Evolutionary conservation across 495 filamentous ascomycete species (phyloP).

Genomic region (Xylaria scruposa): DNA sequence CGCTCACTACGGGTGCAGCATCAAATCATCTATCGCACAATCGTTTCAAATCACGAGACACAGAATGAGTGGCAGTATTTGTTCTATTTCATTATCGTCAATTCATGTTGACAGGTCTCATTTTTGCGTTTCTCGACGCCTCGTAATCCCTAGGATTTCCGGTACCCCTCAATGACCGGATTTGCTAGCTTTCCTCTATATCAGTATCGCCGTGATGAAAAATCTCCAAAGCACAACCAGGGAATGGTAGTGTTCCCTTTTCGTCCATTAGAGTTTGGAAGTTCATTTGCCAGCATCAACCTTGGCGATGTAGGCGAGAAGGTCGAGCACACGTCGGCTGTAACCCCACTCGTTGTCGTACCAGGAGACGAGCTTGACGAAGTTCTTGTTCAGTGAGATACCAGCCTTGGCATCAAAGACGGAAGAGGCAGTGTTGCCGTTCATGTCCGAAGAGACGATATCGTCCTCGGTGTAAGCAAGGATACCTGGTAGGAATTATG

Average conservation of each 20-base stretch:
- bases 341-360: conserved; percentile 93
- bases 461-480: conserved; percentile 97
- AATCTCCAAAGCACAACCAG: neutral
- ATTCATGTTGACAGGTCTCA: conserved; percentile 20
- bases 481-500: conserved; percentile 62
- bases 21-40: neutral
- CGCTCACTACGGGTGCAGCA: neutral
- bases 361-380: conserved; percentile 98
- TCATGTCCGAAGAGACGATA: conserved; percentile 90
- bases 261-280: conserved; percentile 65
- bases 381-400: conserved; percentile 97
- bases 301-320: conserved; percentile 91
- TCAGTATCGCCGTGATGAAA: neutral
- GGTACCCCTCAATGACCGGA: neutral
- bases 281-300: conserved; percentile 66
- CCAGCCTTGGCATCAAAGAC: conserved; percentile 99
- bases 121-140: conserved; percentile 25
- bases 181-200: conserved; percentile 20
- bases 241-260: conserved; percentile 39
- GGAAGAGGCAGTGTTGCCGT: conserved; percentile 88
- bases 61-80: neutral
- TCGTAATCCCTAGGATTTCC: conserved; percentile 11
- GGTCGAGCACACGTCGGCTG: conserved; percentile 97
- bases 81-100: conserved; percentile 26
- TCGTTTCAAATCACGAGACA: neutral